Base-by-base conservation (phyloP, 192 early-diverging fungal species). In the Thoreauomyces humboldtii region DNA sequence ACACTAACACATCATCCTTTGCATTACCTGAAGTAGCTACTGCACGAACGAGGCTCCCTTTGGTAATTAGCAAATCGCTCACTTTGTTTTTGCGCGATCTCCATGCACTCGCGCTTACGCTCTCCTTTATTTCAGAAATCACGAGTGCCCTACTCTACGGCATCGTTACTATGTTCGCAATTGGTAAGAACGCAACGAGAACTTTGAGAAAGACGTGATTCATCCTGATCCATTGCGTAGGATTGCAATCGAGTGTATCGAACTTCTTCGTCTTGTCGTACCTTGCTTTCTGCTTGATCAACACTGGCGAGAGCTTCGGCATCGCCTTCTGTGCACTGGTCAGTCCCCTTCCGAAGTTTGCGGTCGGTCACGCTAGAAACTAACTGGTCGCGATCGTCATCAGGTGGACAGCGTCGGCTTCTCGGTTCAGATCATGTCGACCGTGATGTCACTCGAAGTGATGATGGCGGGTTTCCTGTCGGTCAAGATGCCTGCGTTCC, bases 291-390 rank as follows among this genome's bases (percentile, higher is more conserved):
- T 61, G 25, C 32, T 33, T 35, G 55, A 51, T 78, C 15, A 70
- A 69, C 50, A 65, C 53, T 9, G 78, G 78, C 7, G 78, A 80
- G 36, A 68, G 63, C 25, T 76, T 80, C 38, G 78, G 78, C 31
- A 80, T 80, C 35, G 72, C 60, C 24, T 80, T 77, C 57, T 74
- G 69, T 63, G 64, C 78, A 2, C 12, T 80, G 28, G 70, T 77
- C 31, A 52, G 38, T 19, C 6, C 5, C 9, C 15, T 4, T 21
- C 29, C 31, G 15, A 27, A 2, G 15, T 4, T 29, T 52, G 6
- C 2, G 44, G 4, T 6, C 4, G 44, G 44, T 24, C 25, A 46
- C n/a, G 2, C 2, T 2, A 12, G 25, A 46, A 14, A 12, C 29
- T 31, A 5, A 31, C 27, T 52, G 25, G 27, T 29, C 9, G 7